Percentiles rank a stretch among this genome's conserved stretches.
Evolutionary conservation across 1,284 basidiomycete genomes (phyloP).

Genomic region (Cerrena zonata): DNA sequence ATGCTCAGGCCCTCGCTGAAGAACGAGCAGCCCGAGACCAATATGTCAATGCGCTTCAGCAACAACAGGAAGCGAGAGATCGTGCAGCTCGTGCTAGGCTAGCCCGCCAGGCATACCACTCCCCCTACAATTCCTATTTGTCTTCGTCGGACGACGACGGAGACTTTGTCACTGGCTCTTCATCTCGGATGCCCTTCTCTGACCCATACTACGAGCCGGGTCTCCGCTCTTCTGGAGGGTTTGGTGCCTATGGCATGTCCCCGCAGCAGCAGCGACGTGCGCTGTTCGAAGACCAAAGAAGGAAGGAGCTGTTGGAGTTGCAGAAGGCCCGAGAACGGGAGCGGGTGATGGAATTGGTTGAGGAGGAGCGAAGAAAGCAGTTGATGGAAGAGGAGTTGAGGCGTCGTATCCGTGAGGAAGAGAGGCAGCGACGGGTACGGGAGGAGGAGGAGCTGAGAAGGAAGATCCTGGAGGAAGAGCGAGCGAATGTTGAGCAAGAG

Average conservation of each 20-base stretch:
- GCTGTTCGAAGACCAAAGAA: conserved; percentile 13
- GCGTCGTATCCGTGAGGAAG: conserved; percentile 17
- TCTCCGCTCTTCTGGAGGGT: neutral
- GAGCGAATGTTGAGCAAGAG: conserved; percentile 14
- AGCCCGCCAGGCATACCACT: conserved; percentile 19
- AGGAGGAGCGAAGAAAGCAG: conserved; percentile 13
- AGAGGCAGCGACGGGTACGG: conserved; percentile 13
- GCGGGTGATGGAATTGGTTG: conserved; percentile 7
- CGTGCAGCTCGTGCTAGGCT: conserved; percentile 27
- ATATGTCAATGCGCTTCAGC: conserved; percentile 26
- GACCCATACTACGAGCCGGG: neutral
- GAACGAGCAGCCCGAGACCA: conserved; percentile 28
- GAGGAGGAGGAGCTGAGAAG: conserved; percentile 21
- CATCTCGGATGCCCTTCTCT: neutral
- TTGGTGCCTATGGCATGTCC: conserved; percentile 8
- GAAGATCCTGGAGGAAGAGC: conserved; percentile 14
- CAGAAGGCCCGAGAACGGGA: conserved; percentile 18
- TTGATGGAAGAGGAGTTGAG: conserved; percentile 17
- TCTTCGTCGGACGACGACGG: conserved; percentile 18
- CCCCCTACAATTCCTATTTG: conserved; percentile 22
- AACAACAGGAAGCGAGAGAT: conserved; percentile 27
- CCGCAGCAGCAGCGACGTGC: conserved; percentile 15
- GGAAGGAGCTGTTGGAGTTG: conserved; percentile 14
- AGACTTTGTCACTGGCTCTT: neutral
- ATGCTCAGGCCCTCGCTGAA: conserved; percentile 27